Base-by-base conservation (phyloP, 768 basidiomycete genomes). In the Tephrocybe sp. region DNA sequence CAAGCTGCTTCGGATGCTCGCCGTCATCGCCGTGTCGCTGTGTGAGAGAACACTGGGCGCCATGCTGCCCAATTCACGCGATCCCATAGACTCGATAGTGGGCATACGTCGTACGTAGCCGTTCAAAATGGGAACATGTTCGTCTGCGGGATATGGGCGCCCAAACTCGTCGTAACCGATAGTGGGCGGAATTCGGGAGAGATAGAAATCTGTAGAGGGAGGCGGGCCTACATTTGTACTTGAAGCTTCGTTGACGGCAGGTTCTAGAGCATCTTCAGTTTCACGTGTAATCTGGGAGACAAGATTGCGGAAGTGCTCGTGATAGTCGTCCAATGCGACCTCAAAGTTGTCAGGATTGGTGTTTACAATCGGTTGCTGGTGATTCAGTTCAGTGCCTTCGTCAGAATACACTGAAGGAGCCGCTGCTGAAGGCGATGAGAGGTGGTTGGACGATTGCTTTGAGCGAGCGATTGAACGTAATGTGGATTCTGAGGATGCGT, bases 51-150 rank as follows among this genome's bases (percentile, higher is more conserved):
- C 55, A 33, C 58, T 61, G 4, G 64, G 64, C n/a, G 50, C 40
- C 44, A 70, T 63, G 53, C 68, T 69, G 33, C 63, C 67, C 43
- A 72, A 53, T 54, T 91, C 88, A 45, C 79, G 76, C 15, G 84
- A 86, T 34, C 86, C 88, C 65, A 90, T 74, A 37, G 81, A 84
- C 64, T 90, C 87, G 54, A 90, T 90, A 24, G 89, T 90, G 17
- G 87, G 84, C 88, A 91, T 89, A 33, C 89, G 85, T 45, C 78
- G 74, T 38, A 90, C 76, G 58, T 74, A 79, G 20, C 78, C 73
- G 47, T 87, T 85, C 49, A 91, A 69, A 43, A 90, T 74, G 5
- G 75, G 76, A 25, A 89, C 71, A 47, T 78, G 74, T 50, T 78
- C 74, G 33, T 80, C 80, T 18, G 74, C 70, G 17, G 71, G 71